Percentiles rank a stretch among this genome's conserved stretches.
These are phyloP conservation scores for Telfairia occidentalis DNA, from an alignment of 331 rosid species.

Conservation along the genomic window DNA sequence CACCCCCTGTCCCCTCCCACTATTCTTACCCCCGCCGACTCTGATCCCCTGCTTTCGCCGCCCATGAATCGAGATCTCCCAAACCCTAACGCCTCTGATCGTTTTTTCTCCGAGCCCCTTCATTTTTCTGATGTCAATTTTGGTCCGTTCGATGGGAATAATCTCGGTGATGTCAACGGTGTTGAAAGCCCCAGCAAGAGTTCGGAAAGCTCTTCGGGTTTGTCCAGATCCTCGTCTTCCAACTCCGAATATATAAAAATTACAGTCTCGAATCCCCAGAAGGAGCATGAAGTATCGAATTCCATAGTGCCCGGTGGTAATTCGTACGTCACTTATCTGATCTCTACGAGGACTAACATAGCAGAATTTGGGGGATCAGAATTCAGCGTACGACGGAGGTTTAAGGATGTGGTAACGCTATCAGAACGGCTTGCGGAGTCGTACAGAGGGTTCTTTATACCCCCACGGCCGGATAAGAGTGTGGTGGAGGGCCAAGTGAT, in stretches of 20 bases:
- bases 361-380: conserved; percentile 64
- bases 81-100: conserved; percentile 28
- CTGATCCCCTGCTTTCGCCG: conserved; percentile 65
- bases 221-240: conserved; percentile 44
- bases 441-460: conserved; percentile 74
- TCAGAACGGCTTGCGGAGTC: conserved; percentile 81
- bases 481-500: conserved; percentile 96
- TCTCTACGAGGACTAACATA: conserved; percentile 65
- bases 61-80: conserved; percentile 21
- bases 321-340: conserved; percentile 60
- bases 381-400: conserved; percentile 68
- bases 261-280: conserved; percentile 77
- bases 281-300: conserved; percentile 66
- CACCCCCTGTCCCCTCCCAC: conserved; percentile 50
- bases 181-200: conserved; percentile 41
- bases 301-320: conserved; percentile 73
- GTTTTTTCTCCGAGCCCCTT: conserved; percentile 47
- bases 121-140: conserved; percentile 52
- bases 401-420: conserved; percentile 69
- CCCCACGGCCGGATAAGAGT: conserved; percentile 91
- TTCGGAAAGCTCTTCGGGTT: conserved; percentile 26
- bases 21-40: conserved; percentile 26
- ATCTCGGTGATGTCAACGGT: conserved; percentile 32
- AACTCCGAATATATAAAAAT: conserved; percentile 49
- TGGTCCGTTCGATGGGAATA: conserved; percentile 37